Evolutionary conservation across 192 early-diverging fungal species (phyloP).

Genomic region (Umbelopsis vinacea): DNA sequence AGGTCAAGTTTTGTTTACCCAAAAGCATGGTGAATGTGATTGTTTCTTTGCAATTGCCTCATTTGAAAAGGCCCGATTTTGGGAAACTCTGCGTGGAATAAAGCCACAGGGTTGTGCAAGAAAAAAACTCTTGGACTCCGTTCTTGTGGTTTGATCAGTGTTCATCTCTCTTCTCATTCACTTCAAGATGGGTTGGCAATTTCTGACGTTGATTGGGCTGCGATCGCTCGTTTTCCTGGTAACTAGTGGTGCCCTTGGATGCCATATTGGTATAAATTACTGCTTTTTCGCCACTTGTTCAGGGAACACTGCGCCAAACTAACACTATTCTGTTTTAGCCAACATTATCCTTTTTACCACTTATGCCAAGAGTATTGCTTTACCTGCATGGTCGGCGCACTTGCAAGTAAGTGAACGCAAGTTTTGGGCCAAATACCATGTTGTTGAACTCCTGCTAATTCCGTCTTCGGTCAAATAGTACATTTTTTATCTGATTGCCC

Average conservation of each 20-base stretch:
- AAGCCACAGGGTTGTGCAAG: constrained; percentile 12
- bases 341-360: neutral
- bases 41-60: constrained; percentile 19
- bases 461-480: neutral
- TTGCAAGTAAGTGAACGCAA: neutral
- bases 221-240: neutral
- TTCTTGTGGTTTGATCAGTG: neutral
- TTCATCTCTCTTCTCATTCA: neutral
- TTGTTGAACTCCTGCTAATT: neutral
- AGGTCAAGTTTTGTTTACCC: neutral
- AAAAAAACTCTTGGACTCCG: neutral
- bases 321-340: neutral
- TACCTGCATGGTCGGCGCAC: neutral
- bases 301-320: neutral
- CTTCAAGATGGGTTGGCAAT: constrained; percentile 18
- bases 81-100: neutral
- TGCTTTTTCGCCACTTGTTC: neutral
- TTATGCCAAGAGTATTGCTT: neutral
- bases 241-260: neutral
- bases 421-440: neutral
- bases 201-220: neutral
- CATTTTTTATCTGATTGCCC: constrained; percentile 4
- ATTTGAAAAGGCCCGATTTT: constrained; percentile 13
- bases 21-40: neutral
- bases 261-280: neutral